Percentiles rank a stretch among this genome's conserved stretches.
Evolutionary conservation across 1,284 basidiomycete species (phyloP).

Genomic region (Pterula multifida): DNA sequence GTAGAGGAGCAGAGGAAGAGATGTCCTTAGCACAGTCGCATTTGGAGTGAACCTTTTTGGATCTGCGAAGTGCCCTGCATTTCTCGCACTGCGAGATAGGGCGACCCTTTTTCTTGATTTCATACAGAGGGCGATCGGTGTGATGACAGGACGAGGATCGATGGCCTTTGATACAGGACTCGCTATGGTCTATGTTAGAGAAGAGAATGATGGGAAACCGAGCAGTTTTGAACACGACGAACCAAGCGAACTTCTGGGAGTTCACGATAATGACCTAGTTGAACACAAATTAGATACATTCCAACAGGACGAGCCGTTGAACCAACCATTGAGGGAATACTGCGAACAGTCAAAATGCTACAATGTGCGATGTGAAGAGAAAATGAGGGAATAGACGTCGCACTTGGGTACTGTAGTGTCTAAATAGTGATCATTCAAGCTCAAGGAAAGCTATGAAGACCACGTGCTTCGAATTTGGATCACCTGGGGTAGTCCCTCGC

Average conservation of each 20-base stretch:
- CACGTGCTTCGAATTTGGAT: too few species aligned
- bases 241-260: slow-evolving; percentile 79
- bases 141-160: slow-evolving; percentile 76
- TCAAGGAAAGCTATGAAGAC: too few species aligned
- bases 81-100: slow-evolving; percentile 75
- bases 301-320: too few species aligned
- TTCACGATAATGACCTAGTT: slow-evolving; percentile 44
- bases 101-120: slow-evolving; percentile 79
- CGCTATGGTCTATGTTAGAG: slow-evolving; percentile 29
- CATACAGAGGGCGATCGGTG: slow-evolving; percentile 70
- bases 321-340: too few species aligned
- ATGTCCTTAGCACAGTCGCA: slow-evolving; percentile 43
- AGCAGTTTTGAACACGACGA: slow-evolving; percentile 11
- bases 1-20: slow-evolving; percentile 23
- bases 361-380: too few species aligned
- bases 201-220: slow-evolving; percentile 3
- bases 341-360: too few species aligned
- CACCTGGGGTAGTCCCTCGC: too few species aligned
- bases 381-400: too few species aligned
- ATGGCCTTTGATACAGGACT: slow-evolving; percentile 84
- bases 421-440: too few species aligned
- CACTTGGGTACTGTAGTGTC: too few species aligned
- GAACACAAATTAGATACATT: too few species aligned
- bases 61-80: slow-evolving; percentile 67
- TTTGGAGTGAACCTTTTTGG: slow-evolving; percentile 62